Base-by-base conservation (phyloP, 2,329 filamentous ascomycete species). In the Botrytis paeoniae region DNA sequence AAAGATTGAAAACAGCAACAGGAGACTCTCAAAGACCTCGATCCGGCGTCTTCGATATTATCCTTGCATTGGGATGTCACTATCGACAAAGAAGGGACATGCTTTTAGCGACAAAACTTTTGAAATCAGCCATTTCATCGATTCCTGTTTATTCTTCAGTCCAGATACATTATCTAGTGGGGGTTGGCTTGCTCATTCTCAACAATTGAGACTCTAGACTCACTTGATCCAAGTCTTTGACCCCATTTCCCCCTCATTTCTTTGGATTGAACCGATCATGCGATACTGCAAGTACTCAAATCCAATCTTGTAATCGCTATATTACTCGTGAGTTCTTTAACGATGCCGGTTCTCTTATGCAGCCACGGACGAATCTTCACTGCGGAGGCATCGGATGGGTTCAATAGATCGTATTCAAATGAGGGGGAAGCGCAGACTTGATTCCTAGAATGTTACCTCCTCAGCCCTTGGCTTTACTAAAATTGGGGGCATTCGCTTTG, bases 101-200 rank as follows among this genome's bases (percentile, higher is more conserved):
- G 39, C 35, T 68, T 35, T 68, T 68, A n/a, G 65, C 45, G 48
- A 68, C 48, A 48, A 37, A 57, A 68, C 35, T 68, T 65, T 57
- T 57, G 3, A 41, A 8, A 68, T 41, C 65, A 41, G 65, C 65
- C 48, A 32, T 68, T n/a, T 9, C 48, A 57, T 68, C 35, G n/a
- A 68, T 68, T 68, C 37, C 25, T n/a, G n/a, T 32, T 57, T 37
- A 32, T 41, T 57, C 4, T 68, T 22, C 25, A 16, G 48, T 22
- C n/a, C 39, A 41, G 35, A 20, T 57, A 68, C 65, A 41, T 48
- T 3, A 65, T 41, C 48, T 16, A 54, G 48, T 57, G 65, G 48
- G 35, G 16, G 35, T 7, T 41, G 41, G 57, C 18, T 22, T 57
- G 48, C 35, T 68, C 48, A 57, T 32, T 41, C 25, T 32, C 22